phyloP scores from a whole-genome alignment of 495 filamentous ascomycete species.

The Aspergillus nanangensis region DNA sequence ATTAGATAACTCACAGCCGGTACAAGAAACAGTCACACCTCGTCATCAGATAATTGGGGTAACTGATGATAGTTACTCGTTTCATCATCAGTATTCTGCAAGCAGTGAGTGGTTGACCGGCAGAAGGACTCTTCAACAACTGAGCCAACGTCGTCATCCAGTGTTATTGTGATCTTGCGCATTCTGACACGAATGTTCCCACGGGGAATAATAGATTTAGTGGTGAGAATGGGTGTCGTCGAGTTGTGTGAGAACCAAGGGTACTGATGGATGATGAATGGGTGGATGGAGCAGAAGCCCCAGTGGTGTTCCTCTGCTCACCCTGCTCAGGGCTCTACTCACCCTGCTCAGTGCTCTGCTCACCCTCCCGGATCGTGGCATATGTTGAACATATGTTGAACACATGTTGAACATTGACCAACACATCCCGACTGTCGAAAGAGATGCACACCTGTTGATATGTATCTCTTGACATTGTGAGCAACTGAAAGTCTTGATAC shows the following conservation, averaged over 20 bases:
- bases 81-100: not conserved
- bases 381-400: not conserved
- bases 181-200: not conserved
- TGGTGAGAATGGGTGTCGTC: not conserved
- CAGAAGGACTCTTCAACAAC: not conserved
- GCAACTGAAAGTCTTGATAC: not conserved
- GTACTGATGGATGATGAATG: not conserved
- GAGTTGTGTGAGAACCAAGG: not conserved
- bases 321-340: not conserved
- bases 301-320: not conserved
- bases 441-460: not conserved
- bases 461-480: not conserved
- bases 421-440: not conserved
- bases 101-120: not conserved
- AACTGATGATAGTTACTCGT: not conserved
- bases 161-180: constrained; percentile 1
- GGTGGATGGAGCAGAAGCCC: not conserved
- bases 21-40: constrained; percentile 2
- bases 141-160: not conserved
- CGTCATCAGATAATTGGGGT: not conserved
- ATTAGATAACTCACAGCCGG: constrained; percentile 1
- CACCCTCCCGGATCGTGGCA: not conserved
- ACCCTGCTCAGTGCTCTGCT: not conserved
- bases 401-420: not conserved
- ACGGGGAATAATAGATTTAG: not conserved